Conservation (phyloP, 2,329 filamentous ascomycete species). For the Cercospora sesami region DNA sequence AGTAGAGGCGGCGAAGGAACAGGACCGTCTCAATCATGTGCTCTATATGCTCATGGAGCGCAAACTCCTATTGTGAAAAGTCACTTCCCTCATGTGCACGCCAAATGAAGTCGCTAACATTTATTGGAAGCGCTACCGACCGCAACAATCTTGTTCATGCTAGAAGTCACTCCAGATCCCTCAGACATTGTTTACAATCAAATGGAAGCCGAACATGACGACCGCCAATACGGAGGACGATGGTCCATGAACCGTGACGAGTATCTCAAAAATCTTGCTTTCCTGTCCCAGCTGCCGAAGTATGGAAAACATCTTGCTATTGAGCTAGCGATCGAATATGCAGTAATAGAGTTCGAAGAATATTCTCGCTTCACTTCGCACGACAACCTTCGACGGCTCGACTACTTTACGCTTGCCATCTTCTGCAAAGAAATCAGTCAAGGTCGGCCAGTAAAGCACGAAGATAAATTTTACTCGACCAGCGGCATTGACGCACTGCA, state of each 20-base stretch:
- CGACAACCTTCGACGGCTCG: not conserved
- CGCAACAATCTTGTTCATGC: not conserved
- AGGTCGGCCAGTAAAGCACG: not conserved
- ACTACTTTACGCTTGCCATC: not conserved
- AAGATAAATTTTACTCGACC: no score
- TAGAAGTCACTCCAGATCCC: not conserved
- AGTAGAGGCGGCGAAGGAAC: not conserved
- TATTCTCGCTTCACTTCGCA: not conserved
- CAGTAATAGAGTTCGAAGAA: not conserved
- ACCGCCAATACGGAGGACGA: not conserved
- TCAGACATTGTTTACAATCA: not conserved
- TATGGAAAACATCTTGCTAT: not conserved
- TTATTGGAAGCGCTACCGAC: not conserved
- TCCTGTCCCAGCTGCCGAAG: not conserved
- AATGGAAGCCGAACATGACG: not conserved
- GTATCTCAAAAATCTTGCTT: not conserved
- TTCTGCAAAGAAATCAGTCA: not conserved
- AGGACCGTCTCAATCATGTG: not conserved
- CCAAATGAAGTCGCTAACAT: no score
- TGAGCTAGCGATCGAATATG: not conserved
- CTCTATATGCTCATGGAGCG: not conserved
- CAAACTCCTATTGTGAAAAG: not conserved
- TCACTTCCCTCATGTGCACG: no score
- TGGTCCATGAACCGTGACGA: no score
- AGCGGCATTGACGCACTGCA: no score